These are phyloP conservation scores for Glonium stellatum DNA, from an alignment of 495 filamentous ascomycete species.

Conservation along the genomic window DNA sequence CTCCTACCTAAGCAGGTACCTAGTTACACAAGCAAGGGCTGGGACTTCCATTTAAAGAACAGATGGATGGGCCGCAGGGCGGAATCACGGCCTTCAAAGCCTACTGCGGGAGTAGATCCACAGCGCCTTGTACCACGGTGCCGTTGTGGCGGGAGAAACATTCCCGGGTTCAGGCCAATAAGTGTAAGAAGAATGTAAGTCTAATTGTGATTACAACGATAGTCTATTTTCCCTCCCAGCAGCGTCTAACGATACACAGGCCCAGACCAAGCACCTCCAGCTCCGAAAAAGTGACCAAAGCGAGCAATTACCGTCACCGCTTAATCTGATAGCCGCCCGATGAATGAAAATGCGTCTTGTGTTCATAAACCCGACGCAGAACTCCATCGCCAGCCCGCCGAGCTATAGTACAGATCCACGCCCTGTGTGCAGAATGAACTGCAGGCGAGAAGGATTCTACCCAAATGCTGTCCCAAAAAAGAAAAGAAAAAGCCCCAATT, in stretches of 20 bases:
- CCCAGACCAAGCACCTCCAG: conserved; percentile 22
- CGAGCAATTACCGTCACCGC: conserved; percentile 16
- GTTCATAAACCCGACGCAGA: conserved; percentile 11
- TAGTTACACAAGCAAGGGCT: conserved; percentile 28
- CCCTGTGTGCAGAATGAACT: conserved; percentile 19
- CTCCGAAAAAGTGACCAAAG: conserved; percentile 10
- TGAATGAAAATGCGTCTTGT: conserved; percentile 21
- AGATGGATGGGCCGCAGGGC: background rate
- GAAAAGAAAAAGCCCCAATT: conserved; percentile 24
- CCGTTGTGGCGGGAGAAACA: background rate
- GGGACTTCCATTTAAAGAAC: conserved; percentile 9
- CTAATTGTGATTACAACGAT: conserved; percentile 21
- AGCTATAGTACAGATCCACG: conserved; percentile 27
- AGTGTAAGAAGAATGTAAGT: conserved; percentile 10
- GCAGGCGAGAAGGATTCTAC: conserved; percentile 25
- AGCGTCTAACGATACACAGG: conserved; percentile 24
- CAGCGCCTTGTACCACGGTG: conserved; percentile 16
- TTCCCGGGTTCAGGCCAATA: background rate
- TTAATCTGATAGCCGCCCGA: conserved; percentile 11
- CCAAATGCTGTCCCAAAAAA: conserved; percentile 20
- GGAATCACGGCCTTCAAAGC: conserved; percentile 9
- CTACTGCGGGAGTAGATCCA: conserved; percentile 10
- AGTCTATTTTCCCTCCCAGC: conserved; percentile 19
- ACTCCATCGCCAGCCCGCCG: conserved; percentile 14
- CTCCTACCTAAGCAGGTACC: background rate